phyloP scores from a whole-genome alignment of 2,329 filamentous ascomycete genomes.

The Ophiostoma himal-ulmi region DNA sequence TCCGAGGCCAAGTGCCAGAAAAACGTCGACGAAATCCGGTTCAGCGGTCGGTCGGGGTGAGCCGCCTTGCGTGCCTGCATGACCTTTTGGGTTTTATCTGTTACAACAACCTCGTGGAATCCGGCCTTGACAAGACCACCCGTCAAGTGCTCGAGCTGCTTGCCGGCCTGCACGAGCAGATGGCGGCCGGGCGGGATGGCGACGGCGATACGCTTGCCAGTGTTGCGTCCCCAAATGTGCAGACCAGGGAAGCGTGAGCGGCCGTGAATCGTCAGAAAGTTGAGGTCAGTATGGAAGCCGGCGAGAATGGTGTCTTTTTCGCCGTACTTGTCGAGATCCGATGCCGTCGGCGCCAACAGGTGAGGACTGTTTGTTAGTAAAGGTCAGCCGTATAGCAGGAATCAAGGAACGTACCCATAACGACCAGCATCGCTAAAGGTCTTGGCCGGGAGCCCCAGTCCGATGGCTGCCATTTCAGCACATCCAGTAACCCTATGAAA shows the following conservation, averaged over 20 bases:
- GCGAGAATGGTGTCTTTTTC: constrained; percentile 53
- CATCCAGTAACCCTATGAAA: constrained; percentile 43
- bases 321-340: constrained; percentile 51
- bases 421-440: constrained; percentile 51
- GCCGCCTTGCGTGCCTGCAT: constrained; percentile 40
- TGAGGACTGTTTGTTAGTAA: constrained; percentile 38
- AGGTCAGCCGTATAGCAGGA: background rate
- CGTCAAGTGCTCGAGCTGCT: constrained; percentile 57
- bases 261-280: constrained; percentile 60
- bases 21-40: constrained; percentile 55
- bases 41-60: constrained; percentile 44
- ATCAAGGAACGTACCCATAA: constrained; percentile 40
- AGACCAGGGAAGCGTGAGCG: constrained; percentile 57
- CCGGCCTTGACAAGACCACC: constrained; percentile 57
- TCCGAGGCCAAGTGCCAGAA: constrained; percentile 58
- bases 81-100: constrained; percentile 44
- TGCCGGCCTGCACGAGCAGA: constrained; percentile 56
- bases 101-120: constrained; percentile 57
- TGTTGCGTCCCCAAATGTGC: constrained; percentile 60
- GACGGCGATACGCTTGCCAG: constrained; percentile 52
- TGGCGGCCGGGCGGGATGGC: constrained; percentile 53
- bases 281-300: constrained; percentile 59
- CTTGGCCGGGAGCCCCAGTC: constrained; percentile 47
- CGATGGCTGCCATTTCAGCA: constrained; percentile 54
- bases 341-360: constrained; percentile 55